Evolutionary conservation across 2,329 filamentous ascomycete genomes (phyloP), one percentile per base, ranked within the genome.

Genomic region (Mycosphaerella arachidis): DNA sequence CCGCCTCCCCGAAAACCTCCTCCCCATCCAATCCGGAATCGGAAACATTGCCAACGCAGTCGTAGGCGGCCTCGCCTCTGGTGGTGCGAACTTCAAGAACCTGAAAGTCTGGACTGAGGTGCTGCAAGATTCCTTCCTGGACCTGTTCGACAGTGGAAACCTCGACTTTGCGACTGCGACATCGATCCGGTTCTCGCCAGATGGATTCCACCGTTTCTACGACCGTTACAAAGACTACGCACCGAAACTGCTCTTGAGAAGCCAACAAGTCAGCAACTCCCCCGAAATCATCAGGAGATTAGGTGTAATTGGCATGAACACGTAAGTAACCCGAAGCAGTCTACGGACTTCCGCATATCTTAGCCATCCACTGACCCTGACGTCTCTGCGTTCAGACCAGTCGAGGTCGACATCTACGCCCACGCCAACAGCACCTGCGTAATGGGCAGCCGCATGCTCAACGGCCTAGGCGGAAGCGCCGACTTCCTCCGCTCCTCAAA

Each of bases 1-100:
- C 63, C 87, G 91, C 43, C 83, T 96, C 55, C 91, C 91, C 1
- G 76, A 83, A 67, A 91, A 86, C 71, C 84, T 96, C 1, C 81
- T 94, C 0, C 91, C 91, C 1, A 82, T 95, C 18, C 91, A 96
- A 75, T 92, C 89, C 10, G 91, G 91, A 48, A 96, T 96, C 67
- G 91, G 92, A 65, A 96, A 96, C 79, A 95, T 96, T 67, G 91
- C 91, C 75, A 96, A 96, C 75, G 91, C 91, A 40, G 92, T 96
- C 63, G 86, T 96, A 61, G 91, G 91, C 61, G 92, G 91, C 13
- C 84, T 96, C 58, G 84, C 86, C 65, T 84, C 88, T 60, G 82
- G 82, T 13, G 81, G 80, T 61, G 90, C 89, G 66, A 88, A 92
- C 74, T 96, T 96, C 82, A 84, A 85, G 72, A 90, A 95, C 78